Percentiles rank a stretch among this genome's conserved stretches.
Evolutionary conservation across 2,329 filamentous ascomycete genomes (phyloP).

Genomic region (Phialemoniopsis sp.): DNA sequence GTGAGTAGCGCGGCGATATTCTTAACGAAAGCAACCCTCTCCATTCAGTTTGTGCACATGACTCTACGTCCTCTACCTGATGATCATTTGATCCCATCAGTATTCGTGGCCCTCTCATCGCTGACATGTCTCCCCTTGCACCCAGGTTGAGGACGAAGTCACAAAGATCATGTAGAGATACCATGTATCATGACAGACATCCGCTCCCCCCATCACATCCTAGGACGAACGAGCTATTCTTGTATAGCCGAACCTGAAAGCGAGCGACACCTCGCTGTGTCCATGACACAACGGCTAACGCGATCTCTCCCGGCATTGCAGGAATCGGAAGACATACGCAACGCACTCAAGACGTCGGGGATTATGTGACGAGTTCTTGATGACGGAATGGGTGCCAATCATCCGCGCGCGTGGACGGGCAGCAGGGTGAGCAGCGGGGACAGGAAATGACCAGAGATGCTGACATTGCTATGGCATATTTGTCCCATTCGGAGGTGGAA

Average conservation of each 20-base stretch:
- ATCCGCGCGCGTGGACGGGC: conserved; percentile 1
- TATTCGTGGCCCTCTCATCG: conserved; percentile 21
- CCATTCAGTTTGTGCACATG: conserved; percentile 1
- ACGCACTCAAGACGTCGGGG: conserved; percentile 32
- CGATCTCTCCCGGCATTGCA: conserved; percentile 11
- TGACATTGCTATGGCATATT: neutral
- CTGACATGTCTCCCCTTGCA: conserved; percentile 45
- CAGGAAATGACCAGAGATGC: conserved; percentile 3
- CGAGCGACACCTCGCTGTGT: conserved; percentile 2
- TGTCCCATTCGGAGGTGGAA: conserved; percentile 4
- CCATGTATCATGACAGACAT: no score
- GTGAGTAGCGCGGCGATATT: conserved; percentile 54
- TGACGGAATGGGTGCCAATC: conserved; percentile 4
- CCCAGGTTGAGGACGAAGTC: conserved; percentile 83
- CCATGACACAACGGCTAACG: conserved; percentile 15
- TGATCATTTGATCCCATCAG: conserved; percentile 2
- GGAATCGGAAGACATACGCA: conserved; percentile 28
- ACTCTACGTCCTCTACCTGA: conserved; percentile 1
- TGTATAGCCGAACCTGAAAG: no score
- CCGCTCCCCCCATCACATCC: no score
- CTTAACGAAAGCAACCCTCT: conserved; percentile 1
- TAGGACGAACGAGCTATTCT: no score
- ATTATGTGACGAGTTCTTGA: conserved; percentile 23
- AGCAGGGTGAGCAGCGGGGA: conserved; percentile 1
- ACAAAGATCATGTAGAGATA: conserved; percentile 76